These are phyloP conservation scores for Leishmania major DNA, from an alignment of 208 protist genomes.

Conservation along the genomic window DNA sequence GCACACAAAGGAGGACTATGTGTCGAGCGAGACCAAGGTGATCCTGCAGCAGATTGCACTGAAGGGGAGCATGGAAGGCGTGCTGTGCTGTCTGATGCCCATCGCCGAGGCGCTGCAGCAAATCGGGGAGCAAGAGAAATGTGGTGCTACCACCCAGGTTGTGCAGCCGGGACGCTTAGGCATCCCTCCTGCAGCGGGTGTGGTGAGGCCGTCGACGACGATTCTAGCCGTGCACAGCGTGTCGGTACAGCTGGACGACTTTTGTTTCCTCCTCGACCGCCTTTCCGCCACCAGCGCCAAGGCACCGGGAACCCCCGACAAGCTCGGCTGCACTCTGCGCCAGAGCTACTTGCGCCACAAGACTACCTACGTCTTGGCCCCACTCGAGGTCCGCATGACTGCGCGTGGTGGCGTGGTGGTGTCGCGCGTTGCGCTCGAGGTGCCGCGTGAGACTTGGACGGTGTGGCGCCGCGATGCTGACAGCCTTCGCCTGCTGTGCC, in stretches of 20 bases:
- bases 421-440: slow-evolving; percentile 33
- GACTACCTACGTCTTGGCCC: slow-evolving; percentile 28
- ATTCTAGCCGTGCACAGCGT: slow-evolving; percentile 23
- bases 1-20: slow-evolving; percentile 16
- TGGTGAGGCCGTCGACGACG: slow-evolving; percentile 9
- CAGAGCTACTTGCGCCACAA: slow-evolving; percentile 30
- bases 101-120: slow-evolving; percentile 34
- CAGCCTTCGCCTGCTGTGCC: slow-evolving; percentile 20
- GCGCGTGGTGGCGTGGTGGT: slow-evolving; percentile 29
- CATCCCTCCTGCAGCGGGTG: background rate
- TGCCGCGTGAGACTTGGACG: slow-evolving; percentile 32
- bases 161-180: background rate
- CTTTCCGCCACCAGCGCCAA: slow-evolving; percentile 32
- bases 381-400: slow-evolving; percentile 38
- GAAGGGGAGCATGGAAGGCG: slow-evolving; percentile 24
- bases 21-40: slow-evolving; percentile 14
- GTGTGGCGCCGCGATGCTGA: slow-evolving; percentile 24
- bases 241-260: slow-evolving; percentile 19
- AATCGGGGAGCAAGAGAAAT: slow-evolving; percentile 18
- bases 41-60: slow-evolving; percentile 22
- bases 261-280: slow-evolving; percentile 25
- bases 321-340: slow-evolving; percentile 46
- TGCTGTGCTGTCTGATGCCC: slow-evolving; percentile 25
- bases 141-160: slow-evolving; percentile 2
- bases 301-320: slow-evolving; percentile 15